Evolutionary conservation across 768 basidiomycete genomes (phyloP), one percentile per base, ranked within the genome.

Genomic region (Phlebiopsis gigantea): DNA sequence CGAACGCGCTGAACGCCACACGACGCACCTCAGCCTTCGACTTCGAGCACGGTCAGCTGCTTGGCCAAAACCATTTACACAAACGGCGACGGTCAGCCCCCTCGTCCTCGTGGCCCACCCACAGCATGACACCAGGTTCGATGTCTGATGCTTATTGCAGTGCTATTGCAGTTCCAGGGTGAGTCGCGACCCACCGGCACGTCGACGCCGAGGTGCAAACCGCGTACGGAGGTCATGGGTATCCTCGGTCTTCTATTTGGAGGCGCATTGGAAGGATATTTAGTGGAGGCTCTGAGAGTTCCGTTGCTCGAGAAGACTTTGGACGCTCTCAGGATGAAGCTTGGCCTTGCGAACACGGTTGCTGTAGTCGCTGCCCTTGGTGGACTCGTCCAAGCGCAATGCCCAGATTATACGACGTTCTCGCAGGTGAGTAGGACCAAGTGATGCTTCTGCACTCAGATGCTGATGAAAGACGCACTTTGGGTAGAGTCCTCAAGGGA

Each of bases 401-500:
- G 87, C 63, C 84, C 83, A 24, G 82, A 85, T 64, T 88, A 78
- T 65, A 81, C 83, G 22, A 69, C 68, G 5, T 87, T 80, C 65
- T 81, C 86, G 24, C 78, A 80, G 69, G 84, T 68, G 29, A n/a
- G 65, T 57, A 24, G 19, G 44, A 30, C 26, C 5, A 42, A 63
- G 53, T n/a, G n/a, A n/a, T n/a, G n/a, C n/a, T n/a, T n/a, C n/a
- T n/a, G n/a, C n/a, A n/a, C n/a, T n/a, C n/a, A n/a, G n/a, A 34
- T 15, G 14, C 1, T 39, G 19, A 41, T 22, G 6, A n/a, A 21
- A 15, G 12, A 31, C 21, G 15, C 21, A 39, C 52, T 43, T 55
- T 22, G 34, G n/a, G n/a, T 55, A 87, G 85, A 72, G 57, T 14
- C 79, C 84, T 26, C 88, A 88, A 64, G 85, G 81, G 1, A 75